Conservation (phyloP, 441 rosid genomes). For the Raphanus hybrid region DNA sequence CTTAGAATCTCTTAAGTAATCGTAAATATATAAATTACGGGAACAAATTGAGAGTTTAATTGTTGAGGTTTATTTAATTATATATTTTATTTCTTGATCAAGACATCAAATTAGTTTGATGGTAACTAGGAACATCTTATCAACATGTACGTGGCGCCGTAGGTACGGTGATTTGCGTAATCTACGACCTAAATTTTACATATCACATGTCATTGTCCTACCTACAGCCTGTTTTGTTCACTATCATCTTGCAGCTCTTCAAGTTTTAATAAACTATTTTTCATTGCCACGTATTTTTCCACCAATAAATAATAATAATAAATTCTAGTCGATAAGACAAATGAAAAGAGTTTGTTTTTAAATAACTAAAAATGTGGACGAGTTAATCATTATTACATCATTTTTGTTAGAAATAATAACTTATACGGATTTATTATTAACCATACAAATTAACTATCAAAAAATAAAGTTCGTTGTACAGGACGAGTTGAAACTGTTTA, state of each 20-base stretch:
- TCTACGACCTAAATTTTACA: constrained; percentile 32
- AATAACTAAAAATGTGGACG: neutral
- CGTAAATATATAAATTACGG: neutral
- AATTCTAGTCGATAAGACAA: neutral
- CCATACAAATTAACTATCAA: no score
- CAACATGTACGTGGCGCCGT: constrained; percentile 37
- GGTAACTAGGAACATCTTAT: constrained; percentile 9
- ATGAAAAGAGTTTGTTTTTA: neutral
- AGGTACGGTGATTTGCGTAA: constrained; percentile 26
- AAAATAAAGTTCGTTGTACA: no score
- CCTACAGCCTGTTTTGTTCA: constrained; percentile 14
- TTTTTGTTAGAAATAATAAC: no score
- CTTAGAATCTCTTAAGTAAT: neutral
- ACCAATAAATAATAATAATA: constrained; percentile 9
- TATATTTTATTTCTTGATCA: neutral
- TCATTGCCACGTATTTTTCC: neutral
- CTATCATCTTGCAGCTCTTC: neutral
- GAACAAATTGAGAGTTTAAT: constrained; percentile 11
- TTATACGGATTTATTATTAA: no score
- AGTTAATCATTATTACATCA: no score
- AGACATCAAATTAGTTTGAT: neutral
- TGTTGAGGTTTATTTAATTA: constrained; percentile 2
- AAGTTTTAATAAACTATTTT: neutral
- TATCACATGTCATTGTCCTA: constrained; percentile 36
- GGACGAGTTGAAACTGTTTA: no score